Conservation (phyloP, 1,284 basidiomycete genomes). For the Schizophyllum commune region DNA sequence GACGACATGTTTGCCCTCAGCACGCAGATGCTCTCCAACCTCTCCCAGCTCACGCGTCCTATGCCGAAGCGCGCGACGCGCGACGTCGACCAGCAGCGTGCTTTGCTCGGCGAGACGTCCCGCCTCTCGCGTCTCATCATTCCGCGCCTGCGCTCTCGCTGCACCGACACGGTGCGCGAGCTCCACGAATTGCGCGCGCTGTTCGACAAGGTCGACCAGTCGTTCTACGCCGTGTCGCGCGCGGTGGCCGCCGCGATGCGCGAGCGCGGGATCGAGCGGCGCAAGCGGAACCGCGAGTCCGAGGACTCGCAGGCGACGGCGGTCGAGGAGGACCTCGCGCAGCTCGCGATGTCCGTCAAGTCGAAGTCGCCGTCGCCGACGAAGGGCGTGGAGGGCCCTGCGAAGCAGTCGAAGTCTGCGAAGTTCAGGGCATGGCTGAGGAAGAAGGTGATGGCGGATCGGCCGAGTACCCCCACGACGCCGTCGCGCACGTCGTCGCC, state of each 20-base stretch:
- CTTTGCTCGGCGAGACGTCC: background rate
- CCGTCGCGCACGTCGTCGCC: slow-evolving; percentile 20
- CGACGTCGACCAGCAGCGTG: background rate
- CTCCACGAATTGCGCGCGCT: slow-evolving; percentile 11
- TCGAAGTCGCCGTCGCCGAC: background rate
- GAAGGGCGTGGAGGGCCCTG: slow-evolving; percentile 23
- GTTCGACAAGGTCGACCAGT: slow-evolving; percentile 32
- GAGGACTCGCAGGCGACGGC: slow-evolving; percentile 49
- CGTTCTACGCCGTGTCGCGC: slow-evolving; percentile 34
- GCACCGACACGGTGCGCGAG: slow-evolving; percentile 9
- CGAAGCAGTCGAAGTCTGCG: slow-evolving; percentile 28
- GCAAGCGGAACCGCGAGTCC: slow-evolving; percentile 37
- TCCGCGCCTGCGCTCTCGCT: slow-evolving; percentile 13
- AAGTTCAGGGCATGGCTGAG: slow-evolving; percentile 57
- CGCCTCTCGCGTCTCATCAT: background rate
- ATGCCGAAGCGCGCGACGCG: background rate
- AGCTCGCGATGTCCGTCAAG: slow-evolving; percentile 8
- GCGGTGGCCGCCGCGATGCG: slow-evolving; percentile 34
- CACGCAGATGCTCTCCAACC: slow-evolving; percentile 7
- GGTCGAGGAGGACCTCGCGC: slow-evolving; percentile 22
- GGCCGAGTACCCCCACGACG: background rate
- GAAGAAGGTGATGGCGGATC: slow-evolving; percentile 35
- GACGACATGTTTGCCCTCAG: slow-evolving; percentile 1
- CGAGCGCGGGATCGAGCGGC: slow-evolving; percentile 25
- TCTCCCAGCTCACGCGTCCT: background rate